Evolutionary conservation across 2,329 filamentous ascomycete species (phyloP).

Genomic region (Venturia aucupariae): DNA sequence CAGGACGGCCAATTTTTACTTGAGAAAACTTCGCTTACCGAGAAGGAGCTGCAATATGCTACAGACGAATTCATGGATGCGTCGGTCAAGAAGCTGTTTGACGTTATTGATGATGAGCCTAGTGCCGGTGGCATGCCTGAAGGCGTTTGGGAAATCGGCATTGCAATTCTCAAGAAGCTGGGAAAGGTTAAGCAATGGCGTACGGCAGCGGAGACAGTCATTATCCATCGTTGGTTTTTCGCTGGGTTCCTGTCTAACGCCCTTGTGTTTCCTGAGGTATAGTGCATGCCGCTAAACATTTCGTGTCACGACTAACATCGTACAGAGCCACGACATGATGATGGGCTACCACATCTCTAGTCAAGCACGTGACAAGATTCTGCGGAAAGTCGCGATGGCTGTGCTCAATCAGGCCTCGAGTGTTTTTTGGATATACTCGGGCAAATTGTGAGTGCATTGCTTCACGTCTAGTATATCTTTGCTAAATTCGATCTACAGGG

Average conservation of each 20-base stretch:
- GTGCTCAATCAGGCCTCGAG: conserved; percentile 60
- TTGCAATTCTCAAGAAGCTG: conserved; percentile 71
- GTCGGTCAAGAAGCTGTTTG: conserved; percentile 72
- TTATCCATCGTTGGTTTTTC: conserved; percentile 82
- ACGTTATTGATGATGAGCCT: conserved; percentile 69
- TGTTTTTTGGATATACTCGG: conserved; percentile 11
- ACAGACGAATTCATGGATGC: conserved; percentile 83
- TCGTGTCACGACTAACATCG: conserved; percentile 24
- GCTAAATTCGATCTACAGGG: conserved; percentile 27
- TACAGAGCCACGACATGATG: conserved; percentile 53
- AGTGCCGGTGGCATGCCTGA: conserved; percentile 78
- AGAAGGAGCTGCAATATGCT: conserved; percentile 53
- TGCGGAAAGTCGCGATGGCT: conserved; percentile 67
- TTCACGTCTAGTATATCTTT: not conserved
- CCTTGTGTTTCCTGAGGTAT: conserved; percentile 79
- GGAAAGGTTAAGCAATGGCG: conserved; percentile 55
- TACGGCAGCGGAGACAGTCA: conserved; percentile 9
- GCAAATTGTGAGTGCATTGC: conserved; percentile 6
- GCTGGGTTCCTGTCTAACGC: conserved; percentile 76
- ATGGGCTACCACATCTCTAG: conserved; percentile 88
- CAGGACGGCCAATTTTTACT: conserved; percentile 87
- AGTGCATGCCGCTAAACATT: conserved; percentile 16
- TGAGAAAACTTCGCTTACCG: conserved; percentile 60
- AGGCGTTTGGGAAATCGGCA: conserved; percentile 74
- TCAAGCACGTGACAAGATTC: conserved; percentile 69